Base-by-base conservation (phyloP, 352 stramenopile species). In the Pythium oligandrum region DNA sequence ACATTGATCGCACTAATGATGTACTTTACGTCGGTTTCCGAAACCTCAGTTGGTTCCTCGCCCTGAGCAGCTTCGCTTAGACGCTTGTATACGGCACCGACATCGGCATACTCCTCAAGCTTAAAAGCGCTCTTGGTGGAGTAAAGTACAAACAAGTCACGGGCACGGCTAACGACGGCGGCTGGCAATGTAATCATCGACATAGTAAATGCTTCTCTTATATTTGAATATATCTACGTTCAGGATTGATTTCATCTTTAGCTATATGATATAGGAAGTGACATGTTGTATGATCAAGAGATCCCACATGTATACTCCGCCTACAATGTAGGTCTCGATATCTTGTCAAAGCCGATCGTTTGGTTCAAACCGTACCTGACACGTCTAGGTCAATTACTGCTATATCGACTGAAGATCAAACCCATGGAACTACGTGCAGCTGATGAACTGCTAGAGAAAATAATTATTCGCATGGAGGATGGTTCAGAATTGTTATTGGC, bases 351-450 rank as follows among this genome's bases (percentile, higher is more conserved):
- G n/a, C 44, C 44, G 6, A 35, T 49, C 44, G 26, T 17, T 38
- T 49, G 44, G 44, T 49, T 49, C 30, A 4, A 12, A 36, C 44
- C 44, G 26, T 49, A 38, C 30, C 30, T 38, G 11, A 49, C 4
- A 6, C 34, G 11, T 5, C 44, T 49, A 4, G 44, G 44, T 36
- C 44, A 49, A 31, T 7, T 49, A 4, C 37, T 49, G 11, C 30
- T 49, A 4, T 49, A 49, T 49, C 44, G 44, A 33, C 5, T 36
- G 11, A 33, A 35, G 30, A 49, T 49, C 11, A 33, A 49, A 36
- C 44, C 44, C 6, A 49, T 36, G 8, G 44, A 49, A 12, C 8
- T 9, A 36, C 11, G 30, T n/a, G 44, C 44, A n/a, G n/a, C n/a
- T n/a, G n/a, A n/a, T n/a, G n/a, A n/a, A n/a, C n/a, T n/a, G n/a